Conservation (phyloP, 208 protist genomes). For the Trypanosomatidae sp. region DNA sequence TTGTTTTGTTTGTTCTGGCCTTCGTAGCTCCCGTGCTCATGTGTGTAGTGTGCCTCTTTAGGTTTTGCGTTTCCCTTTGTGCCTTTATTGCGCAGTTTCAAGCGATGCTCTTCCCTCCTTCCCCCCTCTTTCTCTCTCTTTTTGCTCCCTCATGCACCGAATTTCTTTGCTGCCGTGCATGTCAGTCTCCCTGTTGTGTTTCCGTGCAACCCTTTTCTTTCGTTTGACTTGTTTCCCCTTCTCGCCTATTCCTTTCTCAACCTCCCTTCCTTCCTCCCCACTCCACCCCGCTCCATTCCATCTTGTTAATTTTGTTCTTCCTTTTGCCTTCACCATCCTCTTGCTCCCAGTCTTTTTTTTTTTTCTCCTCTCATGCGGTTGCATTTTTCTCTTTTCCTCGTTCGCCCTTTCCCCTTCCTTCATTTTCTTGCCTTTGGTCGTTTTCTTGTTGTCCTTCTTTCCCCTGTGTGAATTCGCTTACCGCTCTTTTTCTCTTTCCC, state of each 20-base stretch:
- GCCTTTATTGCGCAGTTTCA: neutral
- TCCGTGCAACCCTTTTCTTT: neutral
- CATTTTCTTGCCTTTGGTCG: neutral
- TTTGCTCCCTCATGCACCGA: neutral
- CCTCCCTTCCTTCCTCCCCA: neutral
- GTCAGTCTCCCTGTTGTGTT: neutral
- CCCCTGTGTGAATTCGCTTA: neutral
- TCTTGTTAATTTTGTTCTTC: neutral
- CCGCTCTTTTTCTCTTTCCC: slow-evolving; percentile 4
- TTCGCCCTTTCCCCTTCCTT: slow-evolving; percentile 6
- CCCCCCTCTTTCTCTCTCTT: neutral
- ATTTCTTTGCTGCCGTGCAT: neutral
- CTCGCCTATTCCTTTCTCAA: neutral
- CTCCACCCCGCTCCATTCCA: neutral
- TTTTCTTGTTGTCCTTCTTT: slow-evolving; percentile 4
- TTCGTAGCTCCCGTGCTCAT: neutral
- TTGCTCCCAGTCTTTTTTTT: neutral
- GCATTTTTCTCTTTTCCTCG: slow-evolving; percentile 2
- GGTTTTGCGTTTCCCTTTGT: neutral
- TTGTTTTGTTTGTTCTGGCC: neutral
- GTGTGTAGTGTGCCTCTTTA: neutral
- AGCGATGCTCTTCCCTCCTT: neutral
- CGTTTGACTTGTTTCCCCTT: neutral
- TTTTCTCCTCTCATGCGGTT: slow-evolving; percentile 5
- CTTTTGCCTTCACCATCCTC: neutral